Base-by-base conservation (phyloP, 768 basidiomycete species). In the Tylopilus sp. region DNA sequence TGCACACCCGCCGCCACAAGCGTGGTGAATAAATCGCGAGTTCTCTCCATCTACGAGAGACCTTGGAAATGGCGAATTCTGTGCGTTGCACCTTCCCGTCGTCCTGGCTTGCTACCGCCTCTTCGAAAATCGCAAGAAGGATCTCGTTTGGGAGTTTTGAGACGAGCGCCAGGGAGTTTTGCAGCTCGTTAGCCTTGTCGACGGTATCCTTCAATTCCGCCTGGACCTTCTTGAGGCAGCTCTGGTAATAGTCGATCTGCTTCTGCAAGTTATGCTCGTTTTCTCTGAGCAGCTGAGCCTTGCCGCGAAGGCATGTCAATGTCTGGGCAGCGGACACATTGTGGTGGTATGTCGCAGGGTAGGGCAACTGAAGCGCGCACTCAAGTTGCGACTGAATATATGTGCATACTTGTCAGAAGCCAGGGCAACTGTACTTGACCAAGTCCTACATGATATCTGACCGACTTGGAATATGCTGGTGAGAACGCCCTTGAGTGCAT, bases 1-100 rank as follows among this genome's bases (percentile, higher is more conserved):
- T 44, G 50, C 50, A 65, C 39, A 69, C 57, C 39, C 57, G 57
- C 21, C 63, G 59, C 67, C 67, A 69, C 28, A 69, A 45, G 15
- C 65, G 63, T 6, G 69, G 59, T 20, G 65, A 63, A 44, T 69
- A 56, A 23, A 70, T 50, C 15, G 61, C 60, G n/a, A 69, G 53
- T 28, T 58, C 51, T 52, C 69, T 62, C 67, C 69, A 71, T 31
- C 66, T 58, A 36, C 59, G 69, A 21, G 65, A 69, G 11, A 71
- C 69, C 22, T 58, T 58, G 42, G 69, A 61, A 15, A 71, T 57
- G 41, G 47, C 49, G 4, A 53, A 66, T 39, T 68, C 66, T 15
- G 51, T 51, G 30, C 61, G 57, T 38, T 47, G 52, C 25, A 52
- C 62, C 5, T 40, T 56, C 22, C 53, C 44, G 1, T 59, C 40